These are phyloP conservation scores for Ambrosiella xylebori DNA, from an alignment of 2,329 filamentous ascomycete genomes.

Conservation along the genomic window DNA sequence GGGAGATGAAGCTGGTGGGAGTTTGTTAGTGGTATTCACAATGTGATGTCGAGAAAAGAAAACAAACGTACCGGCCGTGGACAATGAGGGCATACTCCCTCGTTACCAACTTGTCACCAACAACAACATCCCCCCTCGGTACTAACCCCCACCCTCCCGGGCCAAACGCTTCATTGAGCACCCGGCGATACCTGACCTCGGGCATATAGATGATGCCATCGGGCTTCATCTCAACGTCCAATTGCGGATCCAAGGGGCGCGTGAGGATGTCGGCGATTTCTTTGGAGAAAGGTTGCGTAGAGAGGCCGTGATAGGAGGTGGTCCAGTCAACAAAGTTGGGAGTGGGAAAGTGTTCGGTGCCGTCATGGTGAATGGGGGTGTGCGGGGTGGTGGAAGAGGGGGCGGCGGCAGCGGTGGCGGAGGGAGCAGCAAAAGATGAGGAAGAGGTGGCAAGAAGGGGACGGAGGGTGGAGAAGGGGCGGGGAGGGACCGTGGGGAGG, in stretches of 20 bases:
- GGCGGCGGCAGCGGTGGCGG: background rate
- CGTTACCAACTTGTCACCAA: slow-evolving; percentile 66
- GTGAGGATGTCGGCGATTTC: slow-evolving; percentile 54
- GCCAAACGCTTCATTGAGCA: slow-evolving; percentile 79
- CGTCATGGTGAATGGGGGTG: slow-evolving; percentile 7
- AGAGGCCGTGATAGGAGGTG: slow-evolving; percentile 66
- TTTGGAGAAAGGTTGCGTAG: slow-evolving; percentile 48
- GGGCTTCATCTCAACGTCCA: slow-evolving; percentile 88
- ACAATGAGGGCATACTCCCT: slow-evolving; percentile 86
- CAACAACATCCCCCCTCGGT: slow-evolving; percentile 67
- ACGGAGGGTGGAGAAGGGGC: slow-evolving; percentile 3
- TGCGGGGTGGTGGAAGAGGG: slow-evolving; percentile 2
- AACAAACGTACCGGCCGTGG: slow-evolving; percentile 54
- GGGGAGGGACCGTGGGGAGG: background rate
- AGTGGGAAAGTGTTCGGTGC: background rate
- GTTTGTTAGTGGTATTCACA: too few relatives aligned
- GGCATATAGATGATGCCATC: slow-evolving; percentile 93
- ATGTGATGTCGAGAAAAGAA: too few relatives aligned
- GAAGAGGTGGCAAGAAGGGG: slow-evolving; percentile 7
- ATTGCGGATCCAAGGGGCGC: slow-evolving; percentile 42
- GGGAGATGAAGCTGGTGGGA: slow-evolving; percentile 57
- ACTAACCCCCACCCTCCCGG: slow-evolving; percentile 92
- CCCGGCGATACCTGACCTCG: slow-evolving; percentile 92
- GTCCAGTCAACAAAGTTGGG: slow-evolving; percentile 50
- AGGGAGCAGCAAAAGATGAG: background rate